phyloP scores from a whole-genome alignment of 2,329 filamentous ascomycete species.

The Triangularia setosa region DNA sequence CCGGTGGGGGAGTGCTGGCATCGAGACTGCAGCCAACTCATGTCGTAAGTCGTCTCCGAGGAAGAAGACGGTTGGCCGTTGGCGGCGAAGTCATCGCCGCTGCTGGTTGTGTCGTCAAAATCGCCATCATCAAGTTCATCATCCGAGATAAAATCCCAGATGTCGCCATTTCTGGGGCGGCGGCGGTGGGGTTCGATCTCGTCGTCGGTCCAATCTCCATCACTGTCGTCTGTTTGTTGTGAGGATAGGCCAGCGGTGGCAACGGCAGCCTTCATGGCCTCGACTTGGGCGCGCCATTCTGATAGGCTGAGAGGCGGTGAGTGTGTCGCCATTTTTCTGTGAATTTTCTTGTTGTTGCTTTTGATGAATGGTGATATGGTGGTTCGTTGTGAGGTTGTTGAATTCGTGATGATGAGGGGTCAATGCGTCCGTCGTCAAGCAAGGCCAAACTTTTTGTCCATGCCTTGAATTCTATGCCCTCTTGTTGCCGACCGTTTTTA shows the following conservation, averaged over 20 bases:
- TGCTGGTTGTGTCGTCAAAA: conserved; percentile 88
- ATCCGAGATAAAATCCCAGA: conserved; percentile 30
- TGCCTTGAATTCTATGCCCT: not conserved
- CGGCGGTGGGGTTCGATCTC: conserved; percentile 39
- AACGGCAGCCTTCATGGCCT: conserved; percentile 81
- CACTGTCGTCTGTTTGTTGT: conserved; percentile 37
- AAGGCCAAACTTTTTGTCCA: not conserved
- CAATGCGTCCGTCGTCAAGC: not conserved
- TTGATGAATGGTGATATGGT: not conserved
- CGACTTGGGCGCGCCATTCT: conserved; percentile 80
- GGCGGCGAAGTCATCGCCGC: conserved; percentile 66
- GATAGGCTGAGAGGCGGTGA: conserved; percentile 29
- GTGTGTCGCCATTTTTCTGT: not conserved
- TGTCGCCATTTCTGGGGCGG: not conserved
- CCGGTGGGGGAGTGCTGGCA: conserved; percentile 64
- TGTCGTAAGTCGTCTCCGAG: conserved; percentile 43
- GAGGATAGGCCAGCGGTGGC: conserved; percentile 52
- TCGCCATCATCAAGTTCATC: conserved; percentile 63
- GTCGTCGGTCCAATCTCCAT: conserved; percentile 33
- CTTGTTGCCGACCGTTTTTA: not conserved
- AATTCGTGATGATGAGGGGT: not conserved
- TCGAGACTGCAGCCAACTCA: conserved; percentile 66
- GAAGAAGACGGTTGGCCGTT: conserved; percentile 34
- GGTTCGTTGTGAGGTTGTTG: not conserved
- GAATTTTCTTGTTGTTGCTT: too few species aligned